A percentile compares a stretch with the other conserved stretches of the same genome.
Conservation (phyloP, 2,329 filamentous ascomycete genomes). For the Fusarium sororula region DNA sequence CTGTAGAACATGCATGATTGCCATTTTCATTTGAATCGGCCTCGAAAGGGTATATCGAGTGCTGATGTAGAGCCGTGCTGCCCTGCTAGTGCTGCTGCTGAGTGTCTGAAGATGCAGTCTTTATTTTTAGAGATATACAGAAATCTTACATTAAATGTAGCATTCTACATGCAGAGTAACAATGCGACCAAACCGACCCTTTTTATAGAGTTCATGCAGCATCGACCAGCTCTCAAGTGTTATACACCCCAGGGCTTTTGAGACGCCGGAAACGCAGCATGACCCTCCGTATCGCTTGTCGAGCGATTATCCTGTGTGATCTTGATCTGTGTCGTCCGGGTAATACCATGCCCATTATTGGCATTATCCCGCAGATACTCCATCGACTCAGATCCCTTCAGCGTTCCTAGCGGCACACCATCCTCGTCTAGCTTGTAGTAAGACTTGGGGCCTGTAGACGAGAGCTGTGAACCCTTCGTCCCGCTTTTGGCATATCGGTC, state of each 20-base stretch:
- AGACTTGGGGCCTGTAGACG: neutral
- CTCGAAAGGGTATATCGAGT: fast-evolving
- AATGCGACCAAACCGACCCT: neutral
- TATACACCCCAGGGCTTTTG: neutral
- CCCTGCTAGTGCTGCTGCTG: neutral
- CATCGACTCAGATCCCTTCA: neutral
- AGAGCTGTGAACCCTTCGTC: neutral
- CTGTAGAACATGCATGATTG: fast-evolving
- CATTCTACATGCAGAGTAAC: too few relatives aligned
- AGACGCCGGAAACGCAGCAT: neutral
- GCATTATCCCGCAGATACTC: neutral
- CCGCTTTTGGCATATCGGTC: neutral
- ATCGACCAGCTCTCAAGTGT: neutral
- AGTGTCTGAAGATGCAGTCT: neutral
- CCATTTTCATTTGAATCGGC: fast-evolving
- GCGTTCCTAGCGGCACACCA: neutral
- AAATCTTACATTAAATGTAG: neutral
- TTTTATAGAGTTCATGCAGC: neutral
- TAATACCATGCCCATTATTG: neutral
- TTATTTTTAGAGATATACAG: neutral
- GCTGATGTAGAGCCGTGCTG: neutral
- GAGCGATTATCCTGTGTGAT: neutral
- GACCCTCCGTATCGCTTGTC: neutral
- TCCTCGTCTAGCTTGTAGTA: constrained; percentile 4
- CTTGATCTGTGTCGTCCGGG: neutral